A percentile compares a stretch with the other conserved stretches of the same genome.
Conservation (phyloP, 495 filamentous ascomycete genomes). For the Xylaria acuta region DNA sequence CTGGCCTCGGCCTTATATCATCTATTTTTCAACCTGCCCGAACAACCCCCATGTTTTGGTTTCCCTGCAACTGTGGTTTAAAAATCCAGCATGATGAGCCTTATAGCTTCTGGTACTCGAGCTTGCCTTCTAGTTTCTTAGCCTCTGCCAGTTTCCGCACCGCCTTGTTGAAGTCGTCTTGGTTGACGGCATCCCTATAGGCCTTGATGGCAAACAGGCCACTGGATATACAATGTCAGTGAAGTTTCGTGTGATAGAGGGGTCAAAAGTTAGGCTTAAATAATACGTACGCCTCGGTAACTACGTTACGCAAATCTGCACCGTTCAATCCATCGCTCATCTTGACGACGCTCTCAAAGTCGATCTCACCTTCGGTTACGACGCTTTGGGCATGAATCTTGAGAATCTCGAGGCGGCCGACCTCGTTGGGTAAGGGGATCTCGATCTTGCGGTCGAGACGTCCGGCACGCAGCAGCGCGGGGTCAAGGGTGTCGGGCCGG, state of each 20-base stretch:
- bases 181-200: constrained; percentile 91
- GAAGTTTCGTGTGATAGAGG: background rate
- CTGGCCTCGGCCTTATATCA: background rate
- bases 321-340: constrained; percentile 99
- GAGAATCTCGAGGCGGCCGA: constrained; percentile 94
- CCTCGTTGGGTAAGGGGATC: constrained; percentile 98
- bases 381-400: constrained; percentile 96
- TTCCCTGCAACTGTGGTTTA: background rate
- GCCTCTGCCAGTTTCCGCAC: constrained; percentile 95
- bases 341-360: constrained; percentile 99
- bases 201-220: constrained; percentile 98
- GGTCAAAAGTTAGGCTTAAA: background rate
- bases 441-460: constrained; percentile 98
- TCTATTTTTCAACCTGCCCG: too few species aligned
- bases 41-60: background rate
- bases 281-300: constrained; percentile 90
- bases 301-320: constrained; percentile 95
- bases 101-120: constrained; percentile 97
- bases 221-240: constrained; percentile 53
- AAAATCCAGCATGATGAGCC: background rate
- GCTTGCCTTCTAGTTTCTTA: constrained; percentile 97
- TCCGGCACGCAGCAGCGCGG: constrained; percentile 90
- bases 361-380: constrained; percentile 90
- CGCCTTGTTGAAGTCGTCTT: constrained; percentile 99
- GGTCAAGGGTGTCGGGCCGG: constrained; percentile 96